These are phyloP conservation scores for Lolium multiflorum DNA, from an alignment of 176 grass and related monocot genomes.

Conservation along the genomic window DNA sequence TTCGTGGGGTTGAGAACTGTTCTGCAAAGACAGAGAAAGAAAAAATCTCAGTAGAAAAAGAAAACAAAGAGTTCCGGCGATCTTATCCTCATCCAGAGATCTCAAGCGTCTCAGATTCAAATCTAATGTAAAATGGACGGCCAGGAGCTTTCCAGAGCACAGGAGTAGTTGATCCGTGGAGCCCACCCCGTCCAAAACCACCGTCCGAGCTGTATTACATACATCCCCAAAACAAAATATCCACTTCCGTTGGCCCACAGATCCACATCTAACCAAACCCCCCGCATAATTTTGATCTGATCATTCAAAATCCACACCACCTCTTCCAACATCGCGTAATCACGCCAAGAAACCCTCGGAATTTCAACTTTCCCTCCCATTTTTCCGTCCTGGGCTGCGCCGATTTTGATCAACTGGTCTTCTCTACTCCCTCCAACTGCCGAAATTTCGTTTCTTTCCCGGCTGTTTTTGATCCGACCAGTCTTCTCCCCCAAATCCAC, in stretches of 20 bases:
- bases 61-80: not conserved
- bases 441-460: not conserved
- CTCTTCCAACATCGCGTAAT: conserved; percentile 10
- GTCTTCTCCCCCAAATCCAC: conserved; percentile 17
- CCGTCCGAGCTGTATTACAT: conserved; percentile 8
- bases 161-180: not conserved
- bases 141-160: not conserved
- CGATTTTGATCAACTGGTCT: conserved; percentile 12
- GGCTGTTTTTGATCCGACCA: conserved; percentile 19
- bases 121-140: not conserved
- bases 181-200: not conserved
- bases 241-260: conserved; percentile 28
- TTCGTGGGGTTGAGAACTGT: too few species aligned
- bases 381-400: not conserved
- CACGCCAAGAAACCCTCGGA: not conserved
- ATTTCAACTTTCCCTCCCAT: not conserved
- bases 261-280: not conserved
- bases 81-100: conserved; percentile 25
- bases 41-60: too few species aligned
- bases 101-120: conserved; percentile 36
- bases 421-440: not conserved
- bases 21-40: too few species aligned
- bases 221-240: conserved; percentile 17
- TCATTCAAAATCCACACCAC: conserved; percentile 6
- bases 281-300: conserved; percentile 16